Conservation (phyloP, 768 basidiomycete species). For the Paxillus involutus region DNA sequence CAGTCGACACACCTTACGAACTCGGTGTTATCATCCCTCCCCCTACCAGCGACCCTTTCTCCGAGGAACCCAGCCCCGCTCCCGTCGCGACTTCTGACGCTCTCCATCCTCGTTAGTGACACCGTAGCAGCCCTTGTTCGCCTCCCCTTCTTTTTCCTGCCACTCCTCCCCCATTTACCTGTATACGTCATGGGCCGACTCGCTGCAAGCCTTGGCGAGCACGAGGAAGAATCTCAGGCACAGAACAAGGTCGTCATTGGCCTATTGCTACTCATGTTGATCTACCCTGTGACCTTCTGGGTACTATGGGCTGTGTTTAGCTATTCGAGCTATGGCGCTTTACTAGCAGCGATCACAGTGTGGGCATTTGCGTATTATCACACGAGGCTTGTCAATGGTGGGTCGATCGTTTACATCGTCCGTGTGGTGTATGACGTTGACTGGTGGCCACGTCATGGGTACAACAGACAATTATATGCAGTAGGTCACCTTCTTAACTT, state of each 20-base stretch:
- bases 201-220: conserved; percentile 71
- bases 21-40: conserved; percentile 78
- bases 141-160: conserved; percentile 88
- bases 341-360: conserved; percentile 66
- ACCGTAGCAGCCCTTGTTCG: conserved; percentile 67
- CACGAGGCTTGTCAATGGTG: conserved; percentile 80
- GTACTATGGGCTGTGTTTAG: conserved; percentile 82
- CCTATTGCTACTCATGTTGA: conserved; percentile 65
- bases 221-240: conserved; percentile 93
- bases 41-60: conserved; percentile 81
- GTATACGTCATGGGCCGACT: conserved; percentile 79
- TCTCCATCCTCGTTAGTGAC: conserved; percentile 77
- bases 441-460: not conserved
- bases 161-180: conserved; percentile 80
- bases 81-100: conserved; percentile 80
- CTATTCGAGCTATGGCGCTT: conserved; percentile 71
- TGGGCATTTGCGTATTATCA: conserved; percentile 87
- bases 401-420: conserved; percentile 34
- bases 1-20: conserved; percentile 83
- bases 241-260: conserved; percentile 97
- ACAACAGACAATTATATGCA: conserved; percentile 70
- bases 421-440: conserved; percentile 23
- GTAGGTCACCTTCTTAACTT: conserved; percentile 41
- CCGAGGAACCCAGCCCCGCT: conserved; percentile 68
- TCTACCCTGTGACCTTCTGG: conserved; percentile 85